Evolutionary conservation across 2,329 filamentous ascomycete species (phyloP), one percentile per base, ranked within the genome.

Genomic region (Coniochaeta sp.): DNA sequence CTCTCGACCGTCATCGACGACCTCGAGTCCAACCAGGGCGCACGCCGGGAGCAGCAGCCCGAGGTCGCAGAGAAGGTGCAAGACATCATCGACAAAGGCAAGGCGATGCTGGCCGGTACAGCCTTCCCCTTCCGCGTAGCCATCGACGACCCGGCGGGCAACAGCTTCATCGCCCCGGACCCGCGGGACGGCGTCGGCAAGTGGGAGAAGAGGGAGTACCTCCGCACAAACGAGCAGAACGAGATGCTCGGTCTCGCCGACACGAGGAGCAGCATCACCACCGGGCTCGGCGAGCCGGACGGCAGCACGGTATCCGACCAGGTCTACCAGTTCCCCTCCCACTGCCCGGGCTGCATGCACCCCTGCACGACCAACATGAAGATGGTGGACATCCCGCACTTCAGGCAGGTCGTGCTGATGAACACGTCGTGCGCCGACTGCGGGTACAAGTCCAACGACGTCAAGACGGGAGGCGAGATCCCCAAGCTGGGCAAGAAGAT

Each of bases 341-440:
- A 84, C 53, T 99, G 94, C 68, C 94, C 94, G 0, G 92, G 89
- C 55, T 99, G 94, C 75, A 85, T 85, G 63, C 88, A 88, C 69
- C 74, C 83, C 4, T 96, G 91, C 71, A 83, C 84, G 4, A 95
- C 95, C 9, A 91, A 96, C 70, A 96, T 96, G 90, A 96, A 96
- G 76, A 95, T 96, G 86, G 90, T 97, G 52, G 90, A 95, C 63
- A 96, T 99, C 56, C 94, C 94, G 1, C 87, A 96, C 72, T 99
- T 99, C 75, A 95, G 96, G 72, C 89, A 97, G 65, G 94, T 99
- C 3, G 85, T 96, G 35, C 78, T 99, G 61, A 97, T 96, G 89
- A 91, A 86, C 60, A 97, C 92, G 2, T 85, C 90, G 26, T 99
- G 94, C 71, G 86, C 92, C 26, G 79, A 86, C 67, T 99, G 94